Evolutionary conservation across 768 basidiomycete genomes (phyloP), one percentile per base, ranked within the genome.

Genomic region (Calocybe gangraenosa): DNA sequence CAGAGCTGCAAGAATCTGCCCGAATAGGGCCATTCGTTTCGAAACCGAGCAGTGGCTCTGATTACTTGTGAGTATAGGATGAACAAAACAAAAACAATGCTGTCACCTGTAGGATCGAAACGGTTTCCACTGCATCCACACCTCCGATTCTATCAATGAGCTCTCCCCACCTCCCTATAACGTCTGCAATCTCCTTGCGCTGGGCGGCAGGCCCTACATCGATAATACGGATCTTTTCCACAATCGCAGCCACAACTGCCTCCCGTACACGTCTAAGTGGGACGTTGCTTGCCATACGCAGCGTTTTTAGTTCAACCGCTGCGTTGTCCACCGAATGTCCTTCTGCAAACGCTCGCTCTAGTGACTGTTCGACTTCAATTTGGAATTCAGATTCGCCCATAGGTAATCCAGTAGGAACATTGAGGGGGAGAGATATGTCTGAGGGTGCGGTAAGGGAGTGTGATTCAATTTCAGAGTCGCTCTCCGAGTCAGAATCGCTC

Each of bases 281-380:
- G 20, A 97, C 95, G 57, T 97, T 98, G 57, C 86, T 89, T 28
- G 92, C 92, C 91, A 98, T 95, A 39, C 94, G 87, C 36, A 99
- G 77, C 35, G 95, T 96, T 69, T 95, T 92, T 48, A 98, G 76
- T 61, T 98, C 95, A 50, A 98, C 87, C 0, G 89, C 76, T 1
- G 93, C 92, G 62, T 96, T 92, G 54, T 95, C 92, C 37, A 95
- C 84, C 9, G 84, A 85, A 67, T 96, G 93, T 2, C 78, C 84
- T 65, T 99, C 95, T 7, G 82, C 75, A 63, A 95, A 94, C 19
- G 94, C 94, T 48, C 95, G 85, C 44, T 91, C 88, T 40, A 99
- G 77, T 15, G 92, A 92, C 50, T 85, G 84, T n/a, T 68, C 68
- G 42, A 87, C 89, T 58, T 93, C 92, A 22, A 67, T 69, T 34